These are phyloP conservation scores for Trichomonascaceae sp. DNA, from an alignment of 1,139 yeast species.

Conservation along the genomic window DNA sequence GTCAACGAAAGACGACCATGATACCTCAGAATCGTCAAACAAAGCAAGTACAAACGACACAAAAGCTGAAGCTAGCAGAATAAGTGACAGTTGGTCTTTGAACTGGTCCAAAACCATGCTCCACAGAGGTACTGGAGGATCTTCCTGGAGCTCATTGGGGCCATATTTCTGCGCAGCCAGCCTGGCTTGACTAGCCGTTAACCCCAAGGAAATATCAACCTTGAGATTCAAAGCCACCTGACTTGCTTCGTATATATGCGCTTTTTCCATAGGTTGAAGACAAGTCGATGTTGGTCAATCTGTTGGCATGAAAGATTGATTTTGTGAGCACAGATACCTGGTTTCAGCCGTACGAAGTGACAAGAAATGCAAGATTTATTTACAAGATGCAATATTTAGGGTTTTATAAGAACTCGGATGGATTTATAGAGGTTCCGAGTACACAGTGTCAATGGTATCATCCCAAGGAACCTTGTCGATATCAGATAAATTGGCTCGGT, in stretches of 20 bases:
- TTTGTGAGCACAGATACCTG: neutral
- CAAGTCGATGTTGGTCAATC: neutral
- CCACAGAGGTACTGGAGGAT: conserved; percentile 34
- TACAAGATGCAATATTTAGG: neutral
- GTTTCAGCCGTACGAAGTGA: neutral
- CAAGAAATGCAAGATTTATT: neutral
- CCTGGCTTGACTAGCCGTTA: conserved; percentile 22
- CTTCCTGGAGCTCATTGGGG: conserved; percentile 28
- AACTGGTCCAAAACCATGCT: conserved; percentile 34
- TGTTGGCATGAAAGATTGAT: neutral
- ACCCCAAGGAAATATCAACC: conserved; percentile 22
- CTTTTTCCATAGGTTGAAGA: conserved; percentile 9
- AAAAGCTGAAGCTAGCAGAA: conserved; percentile 35
- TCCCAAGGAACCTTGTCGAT: neutral
- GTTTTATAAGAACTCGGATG: neutral
- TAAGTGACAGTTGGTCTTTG: conserved; percentile 36
- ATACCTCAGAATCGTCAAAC: conserved; percentile 30
- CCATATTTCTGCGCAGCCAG: conserved; percentile 23
- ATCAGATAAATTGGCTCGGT: neutral
- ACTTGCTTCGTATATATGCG: conserved; percentile 2
- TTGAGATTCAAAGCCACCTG: conserved; percentile 23
- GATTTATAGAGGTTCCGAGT: neutral
- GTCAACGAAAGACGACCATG: conserved; percentile 35
- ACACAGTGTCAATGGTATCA: neutral
- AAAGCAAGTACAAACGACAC: conserved; percentile 35